Evolutionary conservation across 2,329 filamentous ascomycete species (phyloP).

Genomic region (Trichoderma pleuroti): DNA sequence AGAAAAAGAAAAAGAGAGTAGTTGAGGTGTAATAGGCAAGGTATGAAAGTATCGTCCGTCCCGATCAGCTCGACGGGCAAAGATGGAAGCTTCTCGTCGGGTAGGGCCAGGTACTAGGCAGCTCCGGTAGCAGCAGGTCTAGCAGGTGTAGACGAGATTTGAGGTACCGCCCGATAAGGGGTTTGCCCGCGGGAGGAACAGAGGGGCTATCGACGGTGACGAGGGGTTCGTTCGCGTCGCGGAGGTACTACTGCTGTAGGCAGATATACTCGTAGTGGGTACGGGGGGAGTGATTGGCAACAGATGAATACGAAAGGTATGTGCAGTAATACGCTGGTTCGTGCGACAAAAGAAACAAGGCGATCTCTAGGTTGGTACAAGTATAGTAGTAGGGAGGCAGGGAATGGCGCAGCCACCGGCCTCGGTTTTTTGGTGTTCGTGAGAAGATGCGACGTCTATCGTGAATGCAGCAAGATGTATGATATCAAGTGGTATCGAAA

Average conservation of each 20-base stretch:
- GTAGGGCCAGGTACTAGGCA: neutral
- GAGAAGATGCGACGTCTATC: constrained; percentile 16
- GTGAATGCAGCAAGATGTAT: constrained; percentile 13
- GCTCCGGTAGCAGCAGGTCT: neutral
- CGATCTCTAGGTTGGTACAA: constrained; percentile 8
- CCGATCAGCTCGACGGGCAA: neutral
- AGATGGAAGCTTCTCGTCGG: constrained; percentile 9
- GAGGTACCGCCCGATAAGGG: constrained; percentile 19
- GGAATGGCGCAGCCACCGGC: constrained; percentile 15
- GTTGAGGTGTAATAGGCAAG: neutral
- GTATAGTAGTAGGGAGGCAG: neutral
- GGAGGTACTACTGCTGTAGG: constrained; percentile 4
- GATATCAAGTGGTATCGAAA: neutral
- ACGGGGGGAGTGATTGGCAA: neutral
- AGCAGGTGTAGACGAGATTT: constrained; percentile 14
- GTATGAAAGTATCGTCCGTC: neutral
- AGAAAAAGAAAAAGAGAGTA: neutral
- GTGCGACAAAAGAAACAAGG: constrained; percentile 10
- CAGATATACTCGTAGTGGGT: neutral
- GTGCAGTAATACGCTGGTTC: constrained; percentile 15
- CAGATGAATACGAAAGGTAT: neutral
- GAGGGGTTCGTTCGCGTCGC: constrained; percentile 18
- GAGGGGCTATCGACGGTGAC: constrained; percentile 19
- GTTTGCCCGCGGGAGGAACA: constrained; percentile 12
- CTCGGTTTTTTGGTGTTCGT: constrained; percentile 9